A percentile compares a stretch with the other conserved stretches of the same genome.
phyloP scores from a whole-genome alignment of 257 asterid species.

The Gynochthodes officinalis region DNA sequence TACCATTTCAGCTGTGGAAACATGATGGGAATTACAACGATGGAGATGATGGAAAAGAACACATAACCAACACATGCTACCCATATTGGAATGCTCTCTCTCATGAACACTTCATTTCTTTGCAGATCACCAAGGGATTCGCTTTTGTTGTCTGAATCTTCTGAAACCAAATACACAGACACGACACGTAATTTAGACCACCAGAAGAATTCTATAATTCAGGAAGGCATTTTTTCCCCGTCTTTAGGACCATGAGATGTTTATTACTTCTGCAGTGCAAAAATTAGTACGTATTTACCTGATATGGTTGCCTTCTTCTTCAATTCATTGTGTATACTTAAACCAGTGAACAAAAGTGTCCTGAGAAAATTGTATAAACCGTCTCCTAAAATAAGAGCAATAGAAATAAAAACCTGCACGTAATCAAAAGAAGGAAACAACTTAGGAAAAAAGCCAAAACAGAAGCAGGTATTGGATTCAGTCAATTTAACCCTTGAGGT shows the following conservation, averaged over 20 bases:
- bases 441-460: background rate
- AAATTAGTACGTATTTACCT: conserved; percentile 23
- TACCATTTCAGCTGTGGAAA: conserved; percentile 40
- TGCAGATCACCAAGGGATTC: conserved; percentile 20
- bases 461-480: background rate
- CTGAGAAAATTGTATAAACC: conserved; percentile 79
- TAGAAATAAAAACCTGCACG: conserved; percentile 75
- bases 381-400: conserved; percentile 79
- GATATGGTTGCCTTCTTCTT: conserved; percentile 35
- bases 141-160: conserved; percentile 8
- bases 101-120: conserved; percentile 30
- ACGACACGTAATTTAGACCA: background rate
- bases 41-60: conserved; percentile 25
- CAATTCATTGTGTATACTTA: conserved; percentile 45
- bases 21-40: conserved; percentile 34
- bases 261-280: background rate
- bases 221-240: background rate
- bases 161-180: conserved; percentile 10
- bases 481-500: too few species aligned
- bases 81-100: conserved; percentile 37
- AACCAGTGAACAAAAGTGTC: conserved; percentile 49
- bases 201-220: too few species aligned
- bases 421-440: background rate
- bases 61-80: conserved; percentile 28
- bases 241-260: background rate